These are phyloP conservation scores for Cunninghamia lanceolata DNA, from an alignment of 75 land plant species.

Conservation along the genomic window DNA sequence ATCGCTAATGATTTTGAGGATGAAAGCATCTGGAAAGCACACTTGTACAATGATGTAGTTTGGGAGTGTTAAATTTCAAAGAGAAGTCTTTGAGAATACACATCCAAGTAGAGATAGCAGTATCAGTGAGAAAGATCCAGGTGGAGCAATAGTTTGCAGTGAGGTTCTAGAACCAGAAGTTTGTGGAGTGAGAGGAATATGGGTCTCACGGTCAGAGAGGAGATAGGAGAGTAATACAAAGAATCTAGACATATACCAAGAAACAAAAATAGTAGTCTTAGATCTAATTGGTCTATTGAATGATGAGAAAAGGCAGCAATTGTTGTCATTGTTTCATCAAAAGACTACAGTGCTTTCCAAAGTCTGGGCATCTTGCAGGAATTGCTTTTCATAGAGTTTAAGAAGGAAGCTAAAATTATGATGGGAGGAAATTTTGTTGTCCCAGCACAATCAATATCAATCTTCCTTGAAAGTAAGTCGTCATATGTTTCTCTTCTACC, in stretches of 20 bases:
- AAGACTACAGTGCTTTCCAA: slow-evolving; percentile 54
- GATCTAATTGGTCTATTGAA: too few relatives aligned
- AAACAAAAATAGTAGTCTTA: too few relatives aligned
- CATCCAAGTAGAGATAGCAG: background rate
- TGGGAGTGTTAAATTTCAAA: slow-evolving; percentile 57
- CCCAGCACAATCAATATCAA: too few relatives aligned
- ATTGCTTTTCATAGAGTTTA: slow-evolving; percentile 93
- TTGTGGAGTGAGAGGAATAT: slow-evolving; percentile 85
- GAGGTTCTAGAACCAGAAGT: slow-evolving; percentile 58
- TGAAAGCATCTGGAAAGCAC: background rate
- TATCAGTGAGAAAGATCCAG: slow-evolving; percentile 1
- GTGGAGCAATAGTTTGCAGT: slow-evolving; percentile 51
- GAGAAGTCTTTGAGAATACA: slow-evolving; percentile 37
- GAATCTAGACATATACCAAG: too few relatives aligned
- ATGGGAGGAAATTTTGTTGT: too few relatives aligned
- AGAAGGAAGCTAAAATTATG: too few relatives aligned
- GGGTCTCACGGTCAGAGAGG: slow-evolving; percentile 73
- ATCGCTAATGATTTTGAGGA: background rate
- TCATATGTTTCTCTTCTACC: too few relatives aligned
- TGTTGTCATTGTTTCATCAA: slow-evolving; percentile 71
- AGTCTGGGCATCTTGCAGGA: slow-evolving; percentile 80
- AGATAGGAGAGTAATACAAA: too few relatives aligned
- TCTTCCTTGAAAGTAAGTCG: too few relatives aligned
- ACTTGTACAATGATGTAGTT: slow-evolving; percentile 35
- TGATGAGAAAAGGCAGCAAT: slow-evolving; percentile 98